These are phyloP conservation scores for Bothriochloa decipiens DNA, from an alignment of 176 grass and related monocot genomes.

Conservation along the genomic window DNA sequence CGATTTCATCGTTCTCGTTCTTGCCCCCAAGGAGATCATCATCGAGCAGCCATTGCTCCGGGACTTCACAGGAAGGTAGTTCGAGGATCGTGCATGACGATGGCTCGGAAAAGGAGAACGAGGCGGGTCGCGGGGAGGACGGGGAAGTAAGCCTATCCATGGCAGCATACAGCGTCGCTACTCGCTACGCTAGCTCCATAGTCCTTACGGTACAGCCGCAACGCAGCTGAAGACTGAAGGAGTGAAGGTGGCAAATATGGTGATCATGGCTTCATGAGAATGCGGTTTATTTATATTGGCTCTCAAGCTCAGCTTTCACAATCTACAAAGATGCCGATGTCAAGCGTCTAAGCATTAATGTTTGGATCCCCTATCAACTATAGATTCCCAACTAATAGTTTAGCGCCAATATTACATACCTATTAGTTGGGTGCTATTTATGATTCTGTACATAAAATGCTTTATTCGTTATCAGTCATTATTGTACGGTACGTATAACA, in stretches of 20 bases:
- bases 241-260: background rate
- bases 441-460: background rate
- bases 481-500: background rate
- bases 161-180: background rate
- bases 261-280: background rate
- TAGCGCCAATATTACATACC: too few relatives aligned
- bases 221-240: too few relatives aligned
- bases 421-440: too few relatives aligned
- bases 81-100: background rate
- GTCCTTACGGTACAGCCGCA: too few relatives aligned
- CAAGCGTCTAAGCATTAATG: too few relatives aligned
- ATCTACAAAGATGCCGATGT: background rate
- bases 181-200: too few relatives aligned
- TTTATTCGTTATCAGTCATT: background rate
- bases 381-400: too few relatives aligned
- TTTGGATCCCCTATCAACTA: too few relatives aligned
- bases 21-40: background rate
- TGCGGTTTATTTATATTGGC: background rate
- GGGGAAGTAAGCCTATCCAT: background rate
- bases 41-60: slow-evolving; percentile 49
- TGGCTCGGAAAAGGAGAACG: background rate
- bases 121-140: background rate
- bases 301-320: background rate
- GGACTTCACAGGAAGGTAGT: slow-evolving; percentile 43
- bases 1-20: slow-evolving; percentile 12